Evolutionary conservation across 192 early-diverging fungal species (phyloP).

Genomic region (Coemansia sp.): DNA sequence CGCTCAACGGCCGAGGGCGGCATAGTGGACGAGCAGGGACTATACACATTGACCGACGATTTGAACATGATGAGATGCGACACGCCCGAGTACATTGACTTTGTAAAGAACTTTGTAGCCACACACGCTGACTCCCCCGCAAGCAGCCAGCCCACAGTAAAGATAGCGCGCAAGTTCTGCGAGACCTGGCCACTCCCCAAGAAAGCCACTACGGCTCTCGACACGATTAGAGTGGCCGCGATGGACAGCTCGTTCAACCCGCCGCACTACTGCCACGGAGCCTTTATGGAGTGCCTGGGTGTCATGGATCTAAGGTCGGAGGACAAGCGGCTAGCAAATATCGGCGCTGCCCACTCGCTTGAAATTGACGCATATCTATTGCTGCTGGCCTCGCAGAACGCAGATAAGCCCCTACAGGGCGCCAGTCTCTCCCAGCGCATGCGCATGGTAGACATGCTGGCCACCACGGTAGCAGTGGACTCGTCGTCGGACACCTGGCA

Average conservation of each 20-base stretch:
- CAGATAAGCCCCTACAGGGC: constrained; percentile 63
- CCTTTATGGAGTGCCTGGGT: constrained; percentile 41
- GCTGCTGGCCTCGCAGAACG: constrained; percentile 64
- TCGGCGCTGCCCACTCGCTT: constrained; percentile 17
- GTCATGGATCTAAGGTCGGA: constrained; percentile 11
- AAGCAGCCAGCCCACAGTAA: constrained; percentile 8
- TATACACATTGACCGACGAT: constrained; percentile 11
- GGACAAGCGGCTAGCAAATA: neutral
- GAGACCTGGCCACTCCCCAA: constrained; percentile 29
- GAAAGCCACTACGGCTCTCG: neutral
- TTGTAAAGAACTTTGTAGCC: constrained; percentile 29
- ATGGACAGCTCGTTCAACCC: constrained; percentile 81
- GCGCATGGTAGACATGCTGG: constrained; percentile 70
- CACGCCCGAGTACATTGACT: constrained; percentile 38
- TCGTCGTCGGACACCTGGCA: constrained; percentile 43
- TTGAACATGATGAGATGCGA: constrained; percentile 35
- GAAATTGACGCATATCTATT: constrained; percentile 63
- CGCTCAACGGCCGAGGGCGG: neutral
- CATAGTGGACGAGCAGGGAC: neutral
- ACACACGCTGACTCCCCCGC: neutral
- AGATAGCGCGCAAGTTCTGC: constrained; percentile 31
- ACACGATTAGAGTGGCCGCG: constrained; percentile 47
- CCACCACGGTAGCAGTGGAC: constrained; percentile 31
- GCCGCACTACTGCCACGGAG: constrained; percentile 56
- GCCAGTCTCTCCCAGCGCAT: constrained; percentile 61